Evolutionary conservation across 768 basidiomycete species (phyloP), one percentile per base, ranked within the genome.

Genomic region (Piloderma croceum): DNA sequence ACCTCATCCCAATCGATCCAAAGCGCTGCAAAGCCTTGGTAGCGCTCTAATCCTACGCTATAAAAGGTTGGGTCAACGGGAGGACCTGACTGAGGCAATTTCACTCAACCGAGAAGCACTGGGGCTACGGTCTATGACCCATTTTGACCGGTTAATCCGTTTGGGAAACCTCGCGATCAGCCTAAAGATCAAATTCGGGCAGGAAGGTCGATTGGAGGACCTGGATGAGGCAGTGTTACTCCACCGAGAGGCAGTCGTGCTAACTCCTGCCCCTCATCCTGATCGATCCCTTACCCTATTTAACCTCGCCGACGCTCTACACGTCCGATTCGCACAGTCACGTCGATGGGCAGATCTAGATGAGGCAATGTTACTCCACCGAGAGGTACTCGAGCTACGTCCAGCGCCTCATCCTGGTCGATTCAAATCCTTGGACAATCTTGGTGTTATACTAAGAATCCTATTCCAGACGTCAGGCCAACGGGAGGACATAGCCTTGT

Each of bases 371-470:
- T 4, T 29, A 24, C 15, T 34, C 24, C 35, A 34, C 25, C 27
- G 35, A 17, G 39, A 43, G 19, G 45, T 41, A 5, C 29, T 56
- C 7, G 18, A 41, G 19, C 38, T 47, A 15, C 45, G 42, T 12
- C 50, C 54, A 11, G 36, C 38, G 12, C 43, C 48, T 17, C 46
- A 54, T 45, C 51, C 48, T 7, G 17, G 34, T 34, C 43, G 31
- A 12, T 3, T 23, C 38, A 36, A 36, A n/a, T n/a, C n/a, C n/a
- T n/a, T n/a, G n/a, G n/a, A n/a, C n/a, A n/a, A n/a, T n/a, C n/a
- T n/a, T n/a, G n/a, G n/a, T n/a, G n/a, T n/a, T n/a, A n/a, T n/a
- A n/a, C n/a, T n/a, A n/a, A n/a, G n/a, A n/a, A n/a, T n/a, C n/a
- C n/a, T n/a, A n/a, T n/a, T n/a, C n/a, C n/a, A n/a, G n/a, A n/a